phyloP scores from a whole-genome alignment of 441 rosid genomes.

The Populus hybrid region DNA sequence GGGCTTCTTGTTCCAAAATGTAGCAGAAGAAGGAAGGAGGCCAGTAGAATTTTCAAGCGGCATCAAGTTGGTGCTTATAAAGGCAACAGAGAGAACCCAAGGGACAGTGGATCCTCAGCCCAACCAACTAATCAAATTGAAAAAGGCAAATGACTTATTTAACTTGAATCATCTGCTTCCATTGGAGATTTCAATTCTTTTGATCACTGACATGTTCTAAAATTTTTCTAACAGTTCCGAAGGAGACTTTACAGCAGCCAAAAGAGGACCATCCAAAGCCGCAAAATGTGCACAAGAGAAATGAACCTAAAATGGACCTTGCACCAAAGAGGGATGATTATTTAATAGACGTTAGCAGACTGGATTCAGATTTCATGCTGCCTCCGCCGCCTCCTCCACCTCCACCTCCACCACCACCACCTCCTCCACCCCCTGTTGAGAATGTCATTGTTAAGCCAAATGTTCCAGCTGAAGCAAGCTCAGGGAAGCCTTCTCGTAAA shows the following conservation, averaged over 20 bases:
- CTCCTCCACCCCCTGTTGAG: conserved; percentile 43
- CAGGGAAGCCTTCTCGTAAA: conserved; percentile 45
- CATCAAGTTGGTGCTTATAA: conserved; percentile 37
- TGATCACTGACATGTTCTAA: neutral
- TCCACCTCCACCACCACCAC: conserved; percentile 38
- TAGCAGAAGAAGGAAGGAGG: conserved; percentile 42
- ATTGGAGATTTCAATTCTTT: conserved; percentile 5
- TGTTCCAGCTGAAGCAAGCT: conserved; percentile 43
- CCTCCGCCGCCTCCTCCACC: conserved; percentile 53
- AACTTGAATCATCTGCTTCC: conserved; percentile 8
- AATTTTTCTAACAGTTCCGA: conserved; percentile 37
- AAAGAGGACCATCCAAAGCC: conserved; percentile 43
- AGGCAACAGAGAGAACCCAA: conserved; percentile 40
- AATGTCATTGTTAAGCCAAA: conserved; percentile 52
- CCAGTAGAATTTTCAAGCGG: conserved; percentile 44
- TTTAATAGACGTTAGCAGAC: conserved; percentile 52
- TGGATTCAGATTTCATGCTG: conserved; percentile 38
- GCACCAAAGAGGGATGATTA: conserved; percentile 43
- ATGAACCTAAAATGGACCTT: conserved; percentile 31
- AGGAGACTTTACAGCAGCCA: conserved; percentile 31
- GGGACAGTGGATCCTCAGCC: conserved; percentile 37
- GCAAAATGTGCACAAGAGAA: conserved; percentile 42
- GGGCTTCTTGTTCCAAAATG: conserved; percentile 56
- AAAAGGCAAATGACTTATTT: conserved; percentile 48
- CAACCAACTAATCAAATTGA: conserved; percentile 47